Conservation (phyloP, 805 yeast species). For the Lipomyces starkeyi region DNA sequence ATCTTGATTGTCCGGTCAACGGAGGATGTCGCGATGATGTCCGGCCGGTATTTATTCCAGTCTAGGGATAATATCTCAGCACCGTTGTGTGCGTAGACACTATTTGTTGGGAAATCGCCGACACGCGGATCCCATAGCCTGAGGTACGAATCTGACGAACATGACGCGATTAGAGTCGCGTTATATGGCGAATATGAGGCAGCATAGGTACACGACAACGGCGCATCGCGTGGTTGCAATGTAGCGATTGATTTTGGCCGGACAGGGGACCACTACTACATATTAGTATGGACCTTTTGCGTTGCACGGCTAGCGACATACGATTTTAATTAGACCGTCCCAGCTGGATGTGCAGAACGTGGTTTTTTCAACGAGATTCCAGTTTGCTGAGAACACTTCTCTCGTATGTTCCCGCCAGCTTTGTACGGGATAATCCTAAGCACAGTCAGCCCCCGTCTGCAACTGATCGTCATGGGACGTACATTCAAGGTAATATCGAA, state of each 20-base stretch:
- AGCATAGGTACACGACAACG: constrained; percentile 40
- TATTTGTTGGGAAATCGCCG: constrained; percentile 61
- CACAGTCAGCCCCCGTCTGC: not conserved
- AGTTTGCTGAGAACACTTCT: constrained; percentile 74
- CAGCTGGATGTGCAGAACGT: constrained; percentile 81
- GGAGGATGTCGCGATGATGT: constrained; percentile 86
- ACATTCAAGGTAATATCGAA: constrained; percentile 65
- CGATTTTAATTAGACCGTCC: constrained; percentile 84
- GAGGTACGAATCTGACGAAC: constrained; percentile 73
- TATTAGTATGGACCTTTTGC: not conserved
- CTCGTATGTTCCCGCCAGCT: constrained; percentile 77
- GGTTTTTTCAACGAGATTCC: constrained; percentile 73
- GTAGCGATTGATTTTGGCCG: constrained; percentile 67
- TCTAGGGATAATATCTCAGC: constrained; percentile 81
- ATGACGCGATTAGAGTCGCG: constrained; percentile 69
- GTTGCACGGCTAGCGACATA: constrained; percentile 14
- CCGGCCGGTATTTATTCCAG: constrained; percentile 86
- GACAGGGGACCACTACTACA: constrained; percentile 63
- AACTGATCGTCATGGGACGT: not conserved
- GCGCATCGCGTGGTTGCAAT: constrained; percentile 42
- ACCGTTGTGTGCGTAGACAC: constrained; percentile 76
- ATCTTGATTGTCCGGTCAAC: constrained; percentile 82
- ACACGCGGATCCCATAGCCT: constrained; percentile 84
- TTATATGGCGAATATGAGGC: constrained; percentile 65
- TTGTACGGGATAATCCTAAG: constrained; percentile 69